phyloP scores from a whole-genome alignment of 108 stramenopile species.

The Conticribra weissflogii region DNA sequence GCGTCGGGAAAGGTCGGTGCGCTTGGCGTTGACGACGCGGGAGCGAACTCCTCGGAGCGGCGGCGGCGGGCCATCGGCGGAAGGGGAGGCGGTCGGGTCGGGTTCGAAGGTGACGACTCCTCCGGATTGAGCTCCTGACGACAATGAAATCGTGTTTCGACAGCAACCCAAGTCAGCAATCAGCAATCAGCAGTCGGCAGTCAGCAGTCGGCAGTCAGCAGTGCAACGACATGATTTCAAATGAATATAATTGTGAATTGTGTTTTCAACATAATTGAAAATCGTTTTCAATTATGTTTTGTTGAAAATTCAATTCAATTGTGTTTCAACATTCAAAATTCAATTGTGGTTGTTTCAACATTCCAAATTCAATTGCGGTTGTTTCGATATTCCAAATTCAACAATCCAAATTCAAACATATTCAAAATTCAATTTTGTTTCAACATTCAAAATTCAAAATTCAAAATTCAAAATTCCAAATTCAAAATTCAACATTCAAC shows the following conservation, averaged over 20 bases:
- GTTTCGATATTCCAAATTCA: neutral
- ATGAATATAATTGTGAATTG: no score
- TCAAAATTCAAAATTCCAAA: neutral
- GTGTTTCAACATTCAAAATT: neutral
- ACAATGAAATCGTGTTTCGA: no score
- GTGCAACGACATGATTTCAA: no score
- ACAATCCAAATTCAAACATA: neutral
- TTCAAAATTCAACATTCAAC: neutral
- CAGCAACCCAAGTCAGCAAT: no score
- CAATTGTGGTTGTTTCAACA: neutral
- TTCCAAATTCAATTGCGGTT: neutral
- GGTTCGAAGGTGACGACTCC: constrained; percentile 68
- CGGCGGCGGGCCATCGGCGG: constrained; percentile 10
- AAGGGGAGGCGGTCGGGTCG: constrained; percentile 9
- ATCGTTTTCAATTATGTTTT: no score
- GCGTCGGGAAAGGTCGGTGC: constrained; percentile 66
- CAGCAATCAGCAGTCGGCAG: no score
- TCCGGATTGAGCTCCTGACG: constrained; percentile 75
- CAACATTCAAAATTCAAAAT: neutral
- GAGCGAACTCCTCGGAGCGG: constrained; percentile 56
- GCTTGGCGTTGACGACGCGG: constrained; percentile 83
- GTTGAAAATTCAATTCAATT: no score
- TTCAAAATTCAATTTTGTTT: no score
- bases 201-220: no score
- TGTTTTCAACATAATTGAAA: no score